Evolutionary conservation across 192 early-diverging fungal species (phyloP).

Genomic region (Phlyctochytrium planicorne): DNA sequence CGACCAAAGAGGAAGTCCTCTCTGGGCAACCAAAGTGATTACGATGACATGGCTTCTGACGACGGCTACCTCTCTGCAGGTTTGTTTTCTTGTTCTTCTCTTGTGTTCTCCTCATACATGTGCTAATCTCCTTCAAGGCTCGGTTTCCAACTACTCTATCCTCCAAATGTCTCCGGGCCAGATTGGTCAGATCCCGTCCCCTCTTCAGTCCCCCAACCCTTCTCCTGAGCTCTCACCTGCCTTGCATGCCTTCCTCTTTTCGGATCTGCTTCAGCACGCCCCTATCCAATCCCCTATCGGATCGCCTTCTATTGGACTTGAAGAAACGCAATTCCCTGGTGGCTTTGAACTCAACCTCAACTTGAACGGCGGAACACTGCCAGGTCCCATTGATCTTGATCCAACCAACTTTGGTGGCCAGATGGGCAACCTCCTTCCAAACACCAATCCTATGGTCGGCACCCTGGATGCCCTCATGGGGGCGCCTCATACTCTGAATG

Average conservation of each 20-base stretch:
- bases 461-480: no score
- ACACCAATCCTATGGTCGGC: no score
- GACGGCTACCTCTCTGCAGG: neutral
- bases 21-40: neutral
- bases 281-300: neutral
- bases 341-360: no score
- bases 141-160: conserved; percentile 5
- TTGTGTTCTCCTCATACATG: no score
- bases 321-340: no score
- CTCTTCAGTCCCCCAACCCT: conserved; percentile 15
- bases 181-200: conserved; percentile 32
- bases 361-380: no score
- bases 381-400: no score
- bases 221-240: conserved; percentile 9
- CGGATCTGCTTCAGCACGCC: neutral
- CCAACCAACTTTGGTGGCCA: no score
- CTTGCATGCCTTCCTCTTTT: neutral
- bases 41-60: neutral
- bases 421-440: no score
- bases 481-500: no score
- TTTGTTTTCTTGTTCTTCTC: no score
- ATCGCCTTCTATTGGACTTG: no score
- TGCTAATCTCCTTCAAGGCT: neutral
- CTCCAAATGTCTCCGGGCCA: conserved; percentile 22
- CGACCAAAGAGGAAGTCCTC: neutral